A percentile compares a stretch with the other conserved stretches of the same genome.
Evolutionary conservation across 805 yeast genomes (phyloP).

Genomic region (Lipomyces yamanashiensis): DNA sequence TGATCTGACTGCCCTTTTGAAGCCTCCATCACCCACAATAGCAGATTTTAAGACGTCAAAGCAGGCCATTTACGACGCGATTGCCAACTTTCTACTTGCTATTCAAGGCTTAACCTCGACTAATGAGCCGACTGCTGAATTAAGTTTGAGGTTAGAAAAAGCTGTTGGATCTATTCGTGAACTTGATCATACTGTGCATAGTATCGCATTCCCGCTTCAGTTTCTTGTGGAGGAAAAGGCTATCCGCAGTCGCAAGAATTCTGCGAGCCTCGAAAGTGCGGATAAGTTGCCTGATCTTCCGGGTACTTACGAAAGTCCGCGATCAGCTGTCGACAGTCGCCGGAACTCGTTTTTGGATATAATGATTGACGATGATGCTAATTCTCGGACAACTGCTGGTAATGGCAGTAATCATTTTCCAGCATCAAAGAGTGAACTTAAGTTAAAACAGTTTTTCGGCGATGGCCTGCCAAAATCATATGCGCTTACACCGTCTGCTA

Average conservation of each 20-base stretch:
- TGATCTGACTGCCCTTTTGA: slow-evolving; percentile 38
- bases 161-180: slow-evolving; percentile 17
- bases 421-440: slow-evolving; percentile 24
- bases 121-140: neutral
- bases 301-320: neutral
- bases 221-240: slow-evolving; percentile 33
- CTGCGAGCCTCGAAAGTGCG: neutral
- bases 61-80: slow-evolving; percentile 63
- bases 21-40: slow-evolving; percentile 30
- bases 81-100: slow-evolving; percentile 64
- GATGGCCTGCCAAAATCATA: slow-evolving; percentile 23
- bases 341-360: slow-evolving; percentile 13
- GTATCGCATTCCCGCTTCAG: slow-evolving; percentile 21
- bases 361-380: slow-evolving; percentile 1
- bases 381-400: neutral
- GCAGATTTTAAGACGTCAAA: slow-evolving; percentile 72
- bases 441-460: slow-evolving; percentile 30
- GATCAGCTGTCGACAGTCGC: slow-evolving; percentile 1
- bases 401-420: neutral
- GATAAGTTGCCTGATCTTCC: neutral
- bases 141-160: slow-evolving; percentile 8
- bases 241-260: slow-evolving; percentile 12
- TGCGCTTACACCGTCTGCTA: slow-evolving; percentile 7
- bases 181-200: slow-evolving; percentile 23
- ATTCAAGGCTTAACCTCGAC: slow-evolving; percentile 67